Evolutionary conservation across 257 asterid species (phyloP), one percentile per base, ranked within the genome.

Genomic region (Vinca minor): DNA sequence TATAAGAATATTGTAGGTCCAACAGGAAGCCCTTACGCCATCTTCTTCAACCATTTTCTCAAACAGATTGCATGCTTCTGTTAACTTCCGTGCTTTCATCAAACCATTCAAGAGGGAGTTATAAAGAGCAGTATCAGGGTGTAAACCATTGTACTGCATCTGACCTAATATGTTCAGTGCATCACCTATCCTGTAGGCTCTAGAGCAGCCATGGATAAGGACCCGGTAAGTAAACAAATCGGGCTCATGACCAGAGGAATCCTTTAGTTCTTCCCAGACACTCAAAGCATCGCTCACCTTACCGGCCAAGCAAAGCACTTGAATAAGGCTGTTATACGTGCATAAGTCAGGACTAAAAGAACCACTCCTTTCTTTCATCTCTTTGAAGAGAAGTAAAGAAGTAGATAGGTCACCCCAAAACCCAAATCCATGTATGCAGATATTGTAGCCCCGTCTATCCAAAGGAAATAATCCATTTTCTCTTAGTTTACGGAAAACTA

Each of bases 201-300:
- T 92, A 26, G 81, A 83, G 76, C 98, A 89, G 53, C 96, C 96
- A 62, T 89, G 95, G 59, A 92, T 78, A 70, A 92, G 83, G 69
- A 83, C 81, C 26, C 93, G 83, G 49, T 92, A 92, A 39, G 98
- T 87, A 83, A 78, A 89, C 28, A 74, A 62, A 76, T 89, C 96
- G 8, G 97, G 96, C 75, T 85, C 95, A 44, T 83, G 87, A 63
- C 84, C 95, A 1, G 96, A 89, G 45, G 98, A 91, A 29, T 62
- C 78, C 82, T 92, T 92, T 44, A 92, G 76, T 71, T 87, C 98
- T 75, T 83, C 95, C 97, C 96, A 89, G 44, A 92, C 94, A 55
- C 68, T 23, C 38, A 89, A 82, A 36, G 94, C 95, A 72, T 92
- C 97, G 71, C 81, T 80, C 60, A 92, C 84, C 79, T 80, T 89